These are phyloP conservation scores for Amaranthus tricolor DNA, from an alignment of 179 eudicot genomes.

Conservation along the genomic window DNA sequence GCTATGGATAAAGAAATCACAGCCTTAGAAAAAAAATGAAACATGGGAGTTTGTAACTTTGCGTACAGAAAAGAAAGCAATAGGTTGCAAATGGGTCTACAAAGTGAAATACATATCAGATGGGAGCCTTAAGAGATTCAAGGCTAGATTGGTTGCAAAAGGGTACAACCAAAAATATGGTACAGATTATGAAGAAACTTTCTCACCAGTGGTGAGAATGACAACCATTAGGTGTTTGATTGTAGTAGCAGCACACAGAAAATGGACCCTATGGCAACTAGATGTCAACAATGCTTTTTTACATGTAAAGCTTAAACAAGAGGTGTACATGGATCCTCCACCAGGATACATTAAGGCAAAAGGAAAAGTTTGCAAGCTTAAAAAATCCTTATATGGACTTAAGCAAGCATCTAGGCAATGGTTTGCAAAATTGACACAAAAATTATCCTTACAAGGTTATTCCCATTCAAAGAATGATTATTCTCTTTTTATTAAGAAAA, in stretches of 20 bases:
- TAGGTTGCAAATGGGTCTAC: not conserved
- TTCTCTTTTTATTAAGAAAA: not conserved
- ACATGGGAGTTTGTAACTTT: not conserved
- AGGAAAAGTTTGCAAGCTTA: not conserved
- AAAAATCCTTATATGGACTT: not conserved
- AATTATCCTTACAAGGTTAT: not conserved
- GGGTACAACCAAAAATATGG: not conserved
- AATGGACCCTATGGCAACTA: not conserved
- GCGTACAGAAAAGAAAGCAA: not conserved
- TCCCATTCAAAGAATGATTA: not conserved
- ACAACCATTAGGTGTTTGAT: too few species aligned
- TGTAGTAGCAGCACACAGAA: not conserved
- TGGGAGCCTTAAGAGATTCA: not conserved
- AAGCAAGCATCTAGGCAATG: too few species aligned
- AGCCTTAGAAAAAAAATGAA: not conserved
- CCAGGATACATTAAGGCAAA: not conserved
- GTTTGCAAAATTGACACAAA: not conserved
- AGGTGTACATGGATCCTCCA: not conserved
- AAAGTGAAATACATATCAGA: not conserved
- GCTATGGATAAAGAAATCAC: not conserved
- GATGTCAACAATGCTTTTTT: too few species aligned
- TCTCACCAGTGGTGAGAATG: conserved; percentile 7
- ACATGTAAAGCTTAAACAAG: too few species aligned
- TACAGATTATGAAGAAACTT: conserved; percentile 2
- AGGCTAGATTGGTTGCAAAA: conserved; percentile 1